A percentile compares a stretch with the other conserved stretches of the same genome.
These are phyloP conservation scores for Mimosa bimucronata DNA, from an alignment of 306 rosid genomes.

Conservation along the genomic window DNA sequence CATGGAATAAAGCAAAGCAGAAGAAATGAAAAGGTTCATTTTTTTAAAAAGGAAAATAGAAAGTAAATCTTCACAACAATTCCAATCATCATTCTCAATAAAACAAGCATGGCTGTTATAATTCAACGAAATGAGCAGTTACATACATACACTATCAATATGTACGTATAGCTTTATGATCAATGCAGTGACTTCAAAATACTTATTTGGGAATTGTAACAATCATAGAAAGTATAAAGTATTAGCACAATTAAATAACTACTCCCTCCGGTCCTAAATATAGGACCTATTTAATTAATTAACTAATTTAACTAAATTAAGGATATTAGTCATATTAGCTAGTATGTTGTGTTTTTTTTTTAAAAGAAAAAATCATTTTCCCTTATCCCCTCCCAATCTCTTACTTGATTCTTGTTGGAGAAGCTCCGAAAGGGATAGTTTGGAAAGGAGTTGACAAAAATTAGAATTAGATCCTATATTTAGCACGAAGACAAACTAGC, in stretches of 20 bases:
- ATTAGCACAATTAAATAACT: background rate
- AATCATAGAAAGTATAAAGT: background rate
- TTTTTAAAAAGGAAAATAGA: background rate
- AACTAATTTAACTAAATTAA: too few species aligned
- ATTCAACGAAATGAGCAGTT: constrained; percentile 3
- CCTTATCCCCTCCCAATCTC: too few species aligned
- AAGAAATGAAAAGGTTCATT: background rate
- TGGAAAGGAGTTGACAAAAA: too few species aligned
- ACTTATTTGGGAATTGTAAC: constrained; percentile 13
- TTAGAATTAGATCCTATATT: too few species aligned
- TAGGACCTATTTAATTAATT: too few species aligned
- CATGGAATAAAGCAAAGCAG: constrained; percentile 30
- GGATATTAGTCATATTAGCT: too few species aligned
- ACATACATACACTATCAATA: constrained; percentile 11
- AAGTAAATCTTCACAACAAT: background rate
- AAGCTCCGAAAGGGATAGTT: too few species aligned
- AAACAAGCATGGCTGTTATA: constrained; percentile 20
- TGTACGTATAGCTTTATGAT: constrained; percentile 5
- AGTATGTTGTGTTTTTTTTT: too few species aligned
- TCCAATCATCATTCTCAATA: constrained; percentile 2
- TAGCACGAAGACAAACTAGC: too few species aligned
- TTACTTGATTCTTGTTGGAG: too few species aligned
- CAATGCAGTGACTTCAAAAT: background rate
- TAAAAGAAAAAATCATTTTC: too few species aligned
- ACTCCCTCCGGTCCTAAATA: too few species aligned